Conservation (phyloP, 805 yeast genomes). For the Ogataea neopini region DNA sequence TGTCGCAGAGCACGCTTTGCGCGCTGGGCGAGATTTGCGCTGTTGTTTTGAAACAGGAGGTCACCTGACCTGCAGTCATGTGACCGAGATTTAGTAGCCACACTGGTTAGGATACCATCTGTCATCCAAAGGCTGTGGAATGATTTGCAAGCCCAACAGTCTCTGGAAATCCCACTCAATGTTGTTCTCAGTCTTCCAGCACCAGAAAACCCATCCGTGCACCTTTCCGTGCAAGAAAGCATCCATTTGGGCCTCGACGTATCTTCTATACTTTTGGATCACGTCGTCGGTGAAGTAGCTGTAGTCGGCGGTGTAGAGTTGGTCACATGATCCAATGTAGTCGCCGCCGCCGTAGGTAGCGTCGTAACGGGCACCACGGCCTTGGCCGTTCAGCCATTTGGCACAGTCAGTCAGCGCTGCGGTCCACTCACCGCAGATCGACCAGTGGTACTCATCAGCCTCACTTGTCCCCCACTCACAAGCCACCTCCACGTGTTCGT, state of each 20-base stretch:
- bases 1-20: too few species aligned
- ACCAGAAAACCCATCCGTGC: conserved; percentile 93
- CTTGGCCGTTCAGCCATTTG: conserved; percentile 85
- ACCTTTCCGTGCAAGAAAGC: conserved; percentile 55
- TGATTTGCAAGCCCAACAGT: conserved; percentile 56
- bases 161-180: conserved; percentile 83
- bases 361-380: conserved; percentile 79
- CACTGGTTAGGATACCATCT: conserved; percentile 35
- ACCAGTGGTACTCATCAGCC: conserved; percentile 63
- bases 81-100: conserved; percentile 22
- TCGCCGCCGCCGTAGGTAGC: conserved; percentile 46
- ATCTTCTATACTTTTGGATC: conserved; percentile 60
- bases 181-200: conserved; percentile 83
- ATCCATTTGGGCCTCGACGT: conserved; percentile 88
- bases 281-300: conserved; percentile 60
- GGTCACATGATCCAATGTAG: conserved; percentile 63
- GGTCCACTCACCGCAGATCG: conserved; percentile 83
- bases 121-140: conserved; percentile 72
- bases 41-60: too few species aligned
- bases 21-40: too few species aligned
- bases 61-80: background rate
- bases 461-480: conserved; percentile 48
- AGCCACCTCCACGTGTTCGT: conserved; percentile 59
- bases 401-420: conserved; percentile 94
- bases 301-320: conserved; percentile 42